Conservation (phyloP, 495 filamentous ascomycete genomes). For the Hypoxylon fuscum region DNA sequence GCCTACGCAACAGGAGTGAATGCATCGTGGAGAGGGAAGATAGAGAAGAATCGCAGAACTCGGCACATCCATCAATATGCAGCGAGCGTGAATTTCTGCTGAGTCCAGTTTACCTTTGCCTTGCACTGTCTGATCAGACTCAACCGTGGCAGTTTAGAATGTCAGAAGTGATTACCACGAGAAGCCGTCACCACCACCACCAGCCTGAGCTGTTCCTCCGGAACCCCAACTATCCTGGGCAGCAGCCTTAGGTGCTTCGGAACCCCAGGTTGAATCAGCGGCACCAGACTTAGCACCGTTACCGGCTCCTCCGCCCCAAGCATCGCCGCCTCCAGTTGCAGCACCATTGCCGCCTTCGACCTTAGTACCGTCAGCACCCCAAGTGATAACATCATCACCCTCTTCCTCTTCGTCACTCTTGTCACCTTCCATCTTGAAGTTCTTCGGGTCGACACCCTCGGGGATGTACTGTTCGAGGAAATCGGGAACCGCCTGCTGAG, state of each 20-base stretch:
- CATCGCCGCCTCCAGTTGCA: conserved; percentile 27
- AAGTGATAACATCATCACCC: conserved; percentile 42
- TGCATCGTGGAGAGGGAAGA: no score
- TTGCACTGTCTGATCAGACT: no score
- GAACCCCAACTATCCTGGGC: neutral
- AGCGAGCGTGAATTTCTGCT: no score
- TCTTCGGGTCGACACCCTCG: conserved; percentile 52
- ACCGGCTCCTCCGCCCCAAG: conserved; percentile 23
- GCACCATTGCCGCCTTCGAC: conserved; percentile 8
- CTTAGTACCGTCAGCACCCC: conserved; percentile 20
- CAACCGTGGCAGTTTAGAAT: no score
- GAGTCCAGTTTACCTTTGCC: no score
- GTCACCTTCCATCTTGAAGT: conserved; percentile 69
- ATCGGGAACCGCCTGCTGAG: conserved; percentile 77
- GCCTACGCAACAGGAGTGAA: neutral
- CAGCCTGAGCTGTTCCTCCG: neutral
- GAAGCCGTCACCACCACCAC: conserved; percentile 1
- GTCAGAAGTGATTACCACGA: conserved; percentile 5
- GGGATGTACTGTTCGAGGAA: conserved; percentile 76
- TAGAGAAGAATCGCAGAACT: no score
- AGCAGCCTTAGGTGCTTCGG: neutral
- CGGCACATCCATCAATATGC: no score
- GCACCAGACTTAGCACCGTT: conserved; percentile 15
- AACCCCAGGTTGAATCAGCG: conserved; percentile 14
- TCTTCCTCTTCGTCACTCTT: conserved; percentile 63